Evolutionary conservation across 1,284 basidiomycete genomes (phyloP).

Genomic region (Flammula alnicola): DNA sequence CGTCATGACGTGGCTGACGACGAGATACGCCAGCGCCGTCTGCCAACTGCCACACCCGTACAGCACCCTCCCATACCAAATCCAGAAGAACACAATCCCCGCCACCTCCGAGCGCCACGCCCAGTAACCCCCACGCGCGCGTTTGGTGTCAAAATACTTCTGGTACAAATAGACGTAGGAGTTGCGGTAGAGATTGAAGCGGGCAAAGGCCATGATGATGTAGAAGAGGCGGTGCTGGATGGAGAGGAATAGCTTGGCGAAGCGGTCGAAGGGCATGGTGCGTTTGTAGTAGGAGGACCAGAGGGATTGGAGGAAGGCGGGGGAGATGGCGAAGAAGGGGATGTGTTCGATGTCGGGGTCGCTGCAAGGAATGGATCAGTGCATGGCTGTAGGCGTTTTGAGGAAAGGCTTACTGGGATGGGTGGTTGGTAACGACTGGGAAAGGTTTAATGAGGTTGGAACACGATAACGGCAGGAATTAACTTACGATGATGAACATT

Average conservation of each 20-base stretch:
- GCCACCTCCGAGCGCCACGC: conserved; percentile 74
- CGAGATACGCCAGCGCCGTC: conserved; percentile 67
- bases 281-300: conserved; percentile 97
- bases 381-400: background rate
- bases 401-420: conserved; percentile 82
- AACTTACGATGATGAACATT: conserved; percentile 91
- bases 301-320: conserved; percentile 82
- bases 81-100: conserved; percentile 78
- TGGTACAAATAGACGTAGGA: conserved; percentile 82
- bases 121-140: conserved; percentile 68
- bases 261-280: conserved; percentile 78
- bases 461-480: conserved; percentile 1
- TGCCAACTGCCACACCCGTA: conserved; percentile 71
- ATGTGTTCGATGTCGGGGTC: conserved; percentile 96
- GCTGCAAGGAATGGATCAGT: conserved; percentile 51
- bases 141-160: conserved; percentile 62
- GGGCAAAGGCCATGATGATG: conserved; percentile 87
- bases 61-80: conserved; percentile 75
- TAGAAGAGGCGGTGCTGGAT: conserved; percentile 96
- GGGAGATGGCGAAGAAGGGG: conserved; percentile 95
- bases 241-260: conserved; percentile 70
- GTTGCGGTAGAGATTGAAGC: conserved; percentile 94
- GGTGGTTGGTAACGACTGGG: conserved; percentile 94
- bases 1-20: conserved; percentile 81
- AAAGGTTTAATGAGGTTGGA: conserved; percentile 17